These are phyloP conservation scores for Tremella fuciformis DNA, from an alignment of 768 basidiomycete species.

Conservation along the genomic window DNA sequence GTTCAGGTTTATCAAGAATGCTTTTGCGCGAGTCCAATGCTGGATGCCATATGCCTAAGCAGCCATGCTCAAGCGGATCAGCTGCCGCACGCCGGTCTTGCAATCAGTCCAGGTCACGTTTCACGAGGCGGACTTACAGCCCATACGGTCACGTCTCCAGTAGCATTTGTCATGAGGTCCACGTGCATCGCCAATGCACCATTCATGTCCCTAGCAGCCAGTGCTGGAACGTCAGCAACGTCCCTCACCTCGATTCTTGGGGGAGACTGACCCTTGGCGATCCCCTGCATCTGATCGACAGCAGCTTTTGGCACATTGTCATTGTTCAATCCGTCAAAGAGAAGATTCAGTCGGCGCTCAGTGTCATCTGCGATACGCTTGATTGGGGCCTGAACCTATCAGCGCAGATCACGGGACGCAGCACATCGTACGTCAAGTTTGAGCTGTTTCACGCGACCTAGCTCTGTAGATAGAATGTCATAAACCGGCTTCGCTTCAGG, in stretches of 20 bases:
- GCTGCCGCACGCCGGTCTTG: slow-evolving; percentile 87
- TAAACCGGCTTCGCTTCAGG: slow-evolving; percentile 65
- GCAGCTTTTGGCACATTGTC: slow-evolving; percentile 71
- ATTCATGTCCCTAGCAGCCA: slow-evolving; percentile 72
- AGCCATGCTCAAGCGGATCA: slow-evolving; percentile 56
- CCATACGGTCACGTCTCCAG: slow-evolving; percentile 66
- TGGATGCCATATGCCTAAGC: no score
- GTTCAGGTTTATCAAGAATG: no score
- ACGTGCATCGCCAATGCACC: slow-evolving; percentile 79
- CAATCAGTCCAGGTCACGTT: slow-evolving; percentile 52
- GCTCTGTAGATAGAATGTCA: slow-evolving; percentile 63
- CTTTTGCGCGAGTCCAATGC: no score
- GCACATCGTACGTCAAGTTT: slow-evolving; percentile 62
- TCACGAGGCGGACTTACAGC: slow-evolving; percentile 31
- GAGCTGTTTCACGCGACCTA: slow-evolving; percentile 68
- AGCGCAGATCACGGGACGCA: background rate
- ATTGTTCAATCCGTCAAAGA: slow-evolving; percentile 92
- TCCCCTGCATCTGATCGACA: slow-evolving; percentile 66
- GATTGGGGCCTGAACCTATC: slow-evolving; percentile 65
- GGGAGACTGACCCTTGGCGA: slow-evolving; percentile 64
- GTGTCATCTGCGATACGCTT: slow-evolving; percentile 81
- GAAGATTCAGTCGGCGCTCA: slow-evolving; percentile 74
- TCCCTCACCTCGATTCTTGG: background rate
- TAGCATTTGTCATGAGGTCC: slow-evolving; percentile 74
- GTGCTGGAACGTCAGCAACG: slow-evolving; percentile 67